phyloP scores from a whole-genome alignment of 2,329 filamentous ascomycete genomes.

The Neonectria hederae region DNA sequence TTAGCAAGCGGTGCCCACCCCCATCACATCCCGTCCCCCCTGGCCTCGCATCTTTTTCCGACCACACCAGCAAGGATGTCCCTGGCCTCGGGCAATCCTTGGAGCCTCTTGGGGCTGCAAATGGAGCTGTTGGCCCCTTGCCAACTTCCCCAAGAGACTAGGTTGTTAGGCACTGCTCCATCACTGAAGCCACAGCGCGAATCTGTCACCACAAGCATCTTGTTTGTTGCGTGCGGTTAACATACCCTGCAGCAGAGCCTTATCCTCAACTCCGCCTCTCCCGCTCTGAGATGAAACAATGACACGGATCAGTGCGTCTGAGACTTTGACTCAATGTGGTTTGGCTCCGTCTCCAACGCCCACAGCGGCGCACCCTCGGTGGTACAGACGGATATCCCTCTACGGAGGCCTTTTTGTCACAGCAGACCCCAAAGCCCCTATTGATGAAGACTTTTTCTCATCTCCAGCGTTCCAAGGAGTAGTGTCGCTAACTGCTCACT shows the following conservation, averaged over 20 bases:
- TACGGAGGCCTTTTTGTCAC: not conserved
- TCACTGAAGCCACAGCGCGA: not conserved
- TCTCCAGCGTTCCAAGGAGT: not conserved
- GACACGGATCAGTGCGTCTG: slow-evolving; percentile 4
- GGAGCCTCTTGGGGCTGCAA: not conserved
- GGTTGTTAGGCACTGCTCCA: not conserved
- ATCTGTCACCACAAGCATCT: not conserved
- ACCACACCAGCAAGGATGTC: not conserved
- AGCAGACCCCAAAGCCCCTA: not conserved
- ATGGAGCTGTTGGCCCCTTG: not conserved
- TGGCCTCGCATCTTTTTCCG: not conserved
- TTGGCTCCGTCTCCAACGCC: not conserved
- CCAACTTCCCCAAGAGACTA: not conserved
- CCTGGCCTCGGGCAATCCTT: not conserved
- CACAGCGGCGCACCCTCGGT: not conserved
- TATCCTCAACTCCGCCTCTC: not conserved
- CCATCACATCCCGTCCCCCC: not conserved
- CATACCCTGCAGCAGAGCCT: not conserved
- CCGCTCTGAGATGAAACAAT: slow-evolving; percentile 3
- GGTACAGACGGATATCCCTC: not conserved
- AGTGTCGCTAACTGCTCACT: not conserved
- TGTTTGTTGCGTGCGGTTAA: not conserved
- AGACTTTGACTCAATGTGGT: not conserved
- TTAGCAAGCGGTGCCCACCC: not conserved
- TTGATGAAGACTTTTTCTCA: not conserved